Evolutionary conservation across 306 rosid species (phyloP).

Genomic region (Aeschynomene evenia): DNA sequence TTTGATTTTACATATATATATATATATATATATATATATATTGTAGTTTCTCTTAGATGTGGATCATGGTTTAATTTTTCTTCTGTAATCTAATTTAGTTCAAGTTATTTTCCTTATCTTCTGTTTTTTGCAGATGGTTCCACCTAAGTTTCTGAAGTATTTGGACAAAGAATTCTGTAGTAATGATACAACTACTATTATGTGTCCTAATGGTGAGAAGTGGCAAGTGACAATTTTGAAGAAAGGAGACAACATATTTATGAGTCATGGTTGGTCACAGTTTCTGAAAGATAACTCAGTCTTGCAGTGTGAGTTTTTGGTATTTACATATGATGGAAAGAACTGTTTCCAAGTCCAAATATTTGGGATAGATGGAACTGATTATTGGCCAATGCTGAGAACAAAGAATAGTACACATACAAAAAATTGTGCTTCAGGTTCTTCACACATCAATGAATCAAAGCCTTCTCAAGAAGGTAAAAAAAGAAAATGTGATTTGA

Average conservation of each 20-base stretch:
- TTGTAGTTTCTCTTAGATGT: not conserved
- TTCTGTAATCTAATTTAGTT: no score
- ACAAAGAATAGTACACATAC: not conserved
- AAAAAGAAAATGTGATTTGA: not conserved
- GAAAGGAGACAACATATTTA: conserved; percentile 3
- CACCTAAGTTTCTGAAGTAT: not conserved
- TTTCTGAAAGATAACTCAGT: conserved; percentile 23
- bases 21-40: no score
- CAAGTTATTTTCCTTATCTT: not conserved
- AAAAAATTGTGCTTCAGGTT: not conserved
- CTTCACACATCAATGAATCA: not conserved
- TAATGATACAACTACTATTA: conserved; percentile 18
- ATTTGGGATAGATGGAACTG: conserved; percentile 24
- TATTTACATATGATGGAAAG: conserved; percentile 20
- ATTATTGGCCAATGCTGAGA: not conserved
- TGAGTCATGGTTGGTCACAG: conserved; percentile 25
- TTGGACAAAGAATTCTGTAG: conserved; percentile 1
- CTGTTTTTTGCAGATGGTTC: conserved; percentile 4
- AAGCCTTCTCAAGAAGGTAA: not conserved
- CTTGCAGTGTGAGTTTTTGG: not conserved
- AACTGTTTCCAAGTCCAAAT: conserved; percentile 19
- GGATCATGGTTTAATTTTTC: not conserved
- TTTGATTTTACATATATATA: no score
- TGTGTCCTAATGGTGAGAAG: conserved; percentile 19
- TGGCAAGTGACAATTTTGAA: conserved; percentile 22